Conservation (phyloP, 148 eudicot genomes). For the Spergularia marina region DNA sequence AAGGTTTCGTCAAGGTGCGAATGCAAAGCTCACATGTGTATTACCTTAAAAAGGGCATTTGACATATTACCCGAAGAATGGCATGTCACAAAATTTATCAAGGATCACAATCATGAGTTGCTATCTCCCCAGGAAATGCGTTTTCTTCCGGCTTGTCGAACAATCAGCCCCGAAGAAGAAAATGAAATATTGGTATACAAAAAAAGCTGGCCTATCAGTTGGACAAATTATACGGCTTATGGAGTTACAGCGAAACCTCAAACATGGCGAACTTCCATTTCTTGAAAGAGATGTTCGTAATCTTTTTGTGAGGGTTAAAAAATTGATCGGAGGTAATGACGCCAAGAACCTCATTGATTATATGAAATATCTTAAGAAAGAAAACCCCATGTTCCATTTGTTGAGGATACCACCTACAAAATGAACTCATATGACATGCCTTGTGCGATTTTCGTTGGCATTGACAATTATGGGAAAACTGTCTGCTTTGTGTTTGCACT, state of each 20-base stretch:
- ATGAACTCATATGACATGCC: conserved; percentile 12
- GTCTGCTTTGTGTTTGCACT: conserved; percentile 6
- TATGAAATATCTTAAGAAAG: conserved; percentile 14
- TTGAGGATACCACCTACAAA: conserved; percentile 9
- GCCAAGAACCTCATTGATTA: conserved; percentile 12
- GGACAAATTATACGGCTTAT: conserved; percentile 22
- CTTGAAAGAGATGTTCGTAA: conserved; percentile 20
- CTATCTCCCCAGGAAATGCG: not conserved
- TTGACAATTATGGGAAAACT: conserved; percentile 10
- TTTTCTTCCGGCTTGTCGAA: conserved; percentile 18
- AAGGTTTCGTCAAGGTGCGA: conserved; percentile 8
- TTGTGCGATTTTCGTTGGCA: not conserved
- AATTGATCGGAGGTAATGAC: conserved; percentile 7
- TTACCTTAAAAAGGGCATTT: not conserved
- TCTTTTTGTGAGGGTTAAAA: conserved; percentile 11
- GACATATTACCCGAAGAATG: conserved; percentile 19
- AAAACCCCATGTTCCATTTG: conserved; percentile 11
- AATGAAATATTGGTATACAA: conserved; percentile 3
- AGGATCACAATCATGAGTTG: not conserved
- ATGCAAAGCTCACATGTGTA: conserved; percentile 8
- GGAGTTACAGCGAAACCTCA: conserved; percentile 2
- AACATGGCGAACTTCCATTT: conserved; percentile 14
- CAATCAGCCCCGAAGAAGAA: not conserved
- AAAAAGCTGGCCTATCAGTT: conserved; percentile 18
- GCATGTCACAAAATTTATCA: conserved; percentile 18